Evolutionary conservation across 106 monocot species (phyloP), one percentile per base, ranked within the genome.

Genomic region (Dendrobium chrysotoxum): DNA sequence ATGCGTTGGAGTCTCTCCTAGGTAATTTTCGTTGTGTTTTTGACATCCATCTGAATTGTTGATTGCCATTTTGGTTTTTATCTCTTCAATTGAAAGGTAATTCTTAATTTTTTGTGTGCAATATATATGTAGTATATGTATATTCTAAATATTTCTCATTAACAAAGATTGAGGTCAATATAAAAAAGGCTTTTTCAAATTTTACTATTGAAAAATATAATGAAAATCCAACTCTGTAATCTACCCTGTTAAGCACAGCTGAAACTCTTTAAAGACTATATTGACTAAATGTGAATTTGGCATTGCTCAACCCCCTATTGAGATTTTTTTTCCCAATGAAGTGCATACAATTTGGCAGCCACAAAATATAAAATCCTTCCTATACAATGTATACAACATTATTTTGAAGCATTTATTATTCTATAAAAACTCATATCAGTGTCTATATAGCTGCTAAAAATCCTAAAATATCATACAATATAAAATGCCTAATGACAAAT

Each of bases 1-100:
- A 64, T 91, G 92, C 50, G 82, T 92, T 85, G 90, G 85, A 5
- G 75, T 94, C 82, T 92, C 93, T 75, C 42, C 84, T 79, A 88
- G 95, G 95, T 95, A 90, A 47, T 6, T 70, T 30, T 70, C 18
- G 0, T 12, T 30, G 0, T 70, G 4, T 68, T 18, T 57, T 57
- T 61, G 21, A 20, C n/a, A n/a, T 23, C 23, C 61, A 61, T 7
- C n/a, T 61, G 61, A 61, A 5, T 23, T 23, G 23, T 61, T 8
- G 61, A 17, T 74, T 18, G 7, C 5, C 5, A 18, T 18, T 61
- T 61, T 61, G 55, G 55, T 55, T 55, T 20, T 16, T 4, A 55
- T 55, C 20, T 55, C 4, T 55, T 55, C 13, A 3, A 20, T 0
- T 55, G 10, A 4, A 16, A 55, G 15, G 55, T 61, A 10, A 61